Evolutionary conservation across 164 flowering plant genomes (phyloP), one percentile per base, ranked within the genome.

Genomic region (Protea cynaroides): DNA sequence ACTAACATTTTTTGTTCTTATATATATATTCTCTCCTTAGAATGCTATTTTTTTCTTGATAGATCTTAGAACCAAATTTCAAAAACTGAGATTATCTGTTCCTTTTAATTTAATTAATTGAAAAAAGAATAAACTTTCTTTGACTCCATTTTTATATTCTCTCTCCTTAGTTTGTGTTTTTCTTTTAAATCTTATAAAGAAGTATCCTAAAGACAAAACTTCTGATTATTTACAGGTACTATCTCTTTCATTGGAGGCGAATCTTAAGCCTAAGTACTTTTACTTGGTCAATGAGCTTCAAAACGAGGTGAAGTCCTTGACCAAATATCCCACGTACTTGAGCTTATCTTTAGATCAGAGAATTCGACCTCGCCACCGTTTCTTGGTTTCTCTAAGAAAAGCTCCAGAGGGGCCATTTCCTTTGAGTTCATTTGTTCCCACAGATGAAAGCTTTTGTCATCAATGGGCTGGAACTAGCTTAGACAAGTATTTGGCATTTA

Each of bases 371-470:
- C 90, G 96, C 24, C 98, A 93, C 68, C 79, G 82, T 64, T 93
- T 90, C 75, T 72, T 93, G 81, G 92, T 87, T 75, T 63, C 84
- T 53, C 75, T 93, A 23, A 93, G 87, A 78, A 93, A 87, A 85
- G 97, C 86, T 65, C 96, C 96, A 12, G 84, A 83, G 65, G 97
- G 98, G 11, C 98, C 98, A 56, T 90, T 93, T 72, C 98, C 97
- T 70, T 86, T 93, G 56, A 81, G 96, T 67, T 87, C 88, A 47
- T 78, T 90, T 1, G 84, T 93, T 76, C 97, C 93, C 65, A 84
- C 92, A n/a, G 97, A 93, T 78, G 97, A 93, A 76, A 64, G 64
- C 80, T 93, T 93, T 68, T 93, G 98, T 72, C 89, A 83, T 80
- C 84, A 84, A 68, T 90, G 97, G 96, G 98, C 96, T 63, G 87